phyloP scores from a whole-genome alignment of 208 protist species.

The Novymonas esmeraldas region DNA sequence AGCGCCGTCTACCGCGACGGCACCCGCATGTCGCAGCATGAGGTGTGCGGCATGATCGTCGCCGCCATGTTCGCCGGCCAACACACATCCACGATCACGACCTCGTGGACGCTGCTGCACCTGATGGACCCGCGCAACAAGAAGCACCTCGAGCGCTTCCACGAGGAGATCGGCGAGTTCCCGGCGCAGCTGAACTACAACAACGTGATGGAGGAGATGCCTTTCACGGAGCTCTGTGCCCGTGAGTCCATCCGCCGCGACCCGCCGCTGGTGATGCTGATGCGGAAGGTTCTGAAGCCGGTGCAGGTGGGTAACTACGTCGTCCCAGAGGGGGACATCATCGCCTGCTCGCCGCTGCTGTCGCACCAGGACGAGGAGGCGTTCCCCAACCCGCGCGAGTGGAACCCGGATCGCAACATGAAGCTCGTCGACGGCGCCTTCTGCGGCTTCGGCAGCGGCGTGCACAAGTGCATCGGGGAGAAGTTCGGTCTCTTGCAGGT shows the following conservation, averaged over 20 bases:
- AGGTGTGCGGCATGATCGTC: conserved; percentile 93
- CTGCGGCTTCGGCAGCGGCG: conserved; percentile 87
- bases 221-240: conserved; percentile 79
- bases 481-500: conserved; percentile 94
- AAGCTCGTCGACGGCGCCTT: conserved; percentile 77
- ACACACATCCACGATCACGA: conserved; percentile 93
- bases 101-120: conserved; percentile 90
- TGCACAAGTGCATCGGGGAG: conserved; percentile 94
- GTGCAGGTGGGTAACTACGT: conserved; percentile 79
- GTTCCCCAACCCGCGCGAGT: conserved; percentile 82
- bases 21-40: conserved; percentile 83
- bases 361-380: conserved; percentile 83
- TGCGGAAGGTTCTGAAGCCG: conserved; percentile 89
- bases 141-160: conserved; percentile 58
- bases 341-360: conserved; percentile 83
- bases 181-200: conserved; percentile 85
- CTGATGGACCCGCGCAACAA: conserved; percentile 76
- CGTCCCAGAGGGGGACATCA: conserved; percentile 90
- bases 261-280: conserved; percentile 92
- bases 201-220: conserved; percentile 92
- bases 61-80: conserved; percentile 94
- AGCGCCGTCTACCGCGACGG: conserved; percentile 88
- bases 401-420: conserved; percentile 89
- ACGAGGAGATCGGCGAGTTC: conserved; percentile 81
- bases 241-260: conserved; percentile 93